Percentiles rank a stretch among this genome's conserved stretches.
Conservation (phyloP, 2,329 filamentous ascomycete genomes). For the Parastagonospora nodorum region DNA sequence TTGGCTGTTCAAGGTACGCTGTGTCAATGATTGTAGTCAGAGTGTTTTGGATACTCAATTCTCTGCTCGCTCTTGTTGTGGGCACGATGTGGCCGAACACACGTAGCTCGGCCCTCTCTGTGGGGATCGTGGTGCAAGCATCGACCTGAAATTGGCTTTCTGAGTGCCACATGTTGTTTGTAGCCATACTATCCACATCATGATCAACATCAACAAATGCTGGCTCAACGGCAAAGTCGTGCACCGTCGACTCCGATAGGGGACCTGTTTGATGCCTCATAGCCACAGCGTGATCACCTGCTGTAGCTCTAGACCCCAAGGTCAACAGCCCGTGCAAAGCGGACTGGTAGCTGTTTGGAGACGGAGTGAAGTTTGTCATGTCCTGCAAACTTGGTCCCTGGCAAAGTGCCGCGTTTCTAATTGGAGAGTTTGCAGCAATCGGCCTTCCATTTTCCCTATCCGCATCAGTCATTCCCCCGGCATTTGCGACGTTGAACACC, state of each 20-base stretch:
- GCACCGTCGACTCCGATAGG: background rate
- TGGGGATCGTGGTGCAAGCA: background rate
- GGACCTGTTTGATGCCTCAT: background rate
- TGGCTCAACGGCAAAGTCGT: background rate
- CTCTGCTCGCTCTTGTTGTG: background rate
- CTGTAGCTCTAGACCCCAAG: conserved; percentile 11
- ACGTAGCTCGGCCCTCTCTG: background rate
- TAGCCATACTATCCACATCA: too few species aligned
- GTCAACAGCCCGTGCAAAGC: conserved; percentile 27
- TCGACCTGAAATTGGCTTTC: background rate
- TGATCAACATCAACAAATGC: background rate
- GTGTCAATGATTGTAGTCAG: background rate
- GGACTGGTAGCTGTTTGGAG: conserved; percentile 24
- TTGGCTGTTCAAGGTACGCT: background rate
- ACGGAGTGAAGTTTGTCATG: conserved; percentile 3
- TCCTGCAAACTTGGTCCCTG: background rate
- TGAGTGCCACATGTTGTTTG: background rate
- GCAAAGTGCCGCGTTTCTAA: background rate
- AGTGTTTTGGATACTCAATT: too few species aligned
- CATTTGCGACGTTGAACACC: background rate
- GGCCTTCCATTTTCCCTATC: too few species aligned
- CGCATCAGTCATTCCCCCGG: too few species aligned
- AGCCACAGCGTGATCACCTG: background rate
- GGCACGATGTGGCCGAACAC: background rate
- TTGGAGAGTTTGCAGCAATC: background rate